These are phyloP conservation scores for Alternaria dauci DNA, from an alignment of 2,329 filamentous ascomycete species.

Conservation along the genomic window DNA sequence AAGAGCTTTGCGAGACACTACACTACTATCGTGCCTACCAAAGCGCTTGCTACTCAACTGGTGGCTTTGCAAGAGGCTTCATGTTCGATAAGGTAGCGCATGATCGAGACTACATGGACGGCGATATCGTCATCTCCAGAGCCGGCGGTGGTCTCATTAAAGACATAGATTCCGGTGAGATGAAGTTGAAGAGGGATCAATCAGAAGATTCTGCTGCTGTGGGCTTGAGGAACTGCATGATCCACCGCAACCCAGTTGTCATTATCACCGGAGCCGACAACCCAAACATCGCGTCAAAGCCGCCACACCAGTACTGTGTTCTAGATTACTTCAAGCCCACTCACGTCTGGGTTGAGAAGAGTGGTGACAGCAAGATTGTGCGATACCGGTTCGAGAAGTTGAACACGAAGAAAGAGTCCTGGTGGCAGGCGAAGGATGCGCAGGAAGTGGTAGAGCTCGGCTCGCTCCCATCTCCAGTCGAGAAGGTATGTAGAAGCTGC, in stretches of 20 bases:
- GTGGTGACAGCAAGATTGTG: slow-evolving; percentile 56
- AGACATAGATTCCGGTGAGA: slow-evolving; percentile 56
- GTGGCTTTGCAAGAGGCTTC: slow-evolving; percentile 63
- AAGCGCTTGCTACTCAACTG: slow-evolving; percentile 63
- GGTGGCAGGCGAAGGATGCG: slow-evolving; percentile 62
- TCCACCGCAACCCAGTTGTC: slow-evolving; percentile 61
- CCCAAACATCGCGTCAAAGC: slow-evolving; percentile 56
- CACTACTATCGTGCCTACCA: slow-evolving; percentile 70
- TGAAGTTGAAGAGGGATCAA: slow-evolving; percentile 60
- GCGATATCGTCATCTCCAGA: slow-evolving; percentile 69
- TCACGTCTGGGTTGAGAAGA: slow-evolving; percentile 72
- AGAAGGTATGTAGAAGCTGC: slow-evolving; percentile 51
- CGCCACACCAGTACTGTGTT: slow-evolving; percentile 69
- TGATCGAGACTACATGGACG: slow-evolving; percentile 65
- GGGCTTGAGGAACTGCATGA: slow-evolving; percentile 58
- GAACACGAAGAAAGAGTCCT: slow-evolving; percentile 60
- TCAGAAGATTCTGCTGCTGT: slow-evolving; percentile 48
- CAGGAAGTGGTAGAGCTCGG: slow-evolving; percentile 41
- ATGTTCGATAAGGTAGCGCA: slow-evolving; percentile 66
- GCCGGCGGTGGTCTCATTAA: slow-evolving; percentile 64
- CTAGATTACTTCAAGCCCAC: slow-evolving; percentile 75
- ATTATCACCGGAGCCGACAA: slow-evolving; percentile 62
- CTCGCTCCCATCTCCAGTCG: slow-evolving; percentile 38
- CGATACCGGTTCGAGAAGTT: slow-evolving; percentile 74
- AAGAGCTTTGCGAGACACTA: slow-evolving; percentile 70